Evolutionary conservation across 257 asterid species (phyloP), one percentile per base, ranked within the genome.

Genomic region (Rhazya stricta): DNA sequence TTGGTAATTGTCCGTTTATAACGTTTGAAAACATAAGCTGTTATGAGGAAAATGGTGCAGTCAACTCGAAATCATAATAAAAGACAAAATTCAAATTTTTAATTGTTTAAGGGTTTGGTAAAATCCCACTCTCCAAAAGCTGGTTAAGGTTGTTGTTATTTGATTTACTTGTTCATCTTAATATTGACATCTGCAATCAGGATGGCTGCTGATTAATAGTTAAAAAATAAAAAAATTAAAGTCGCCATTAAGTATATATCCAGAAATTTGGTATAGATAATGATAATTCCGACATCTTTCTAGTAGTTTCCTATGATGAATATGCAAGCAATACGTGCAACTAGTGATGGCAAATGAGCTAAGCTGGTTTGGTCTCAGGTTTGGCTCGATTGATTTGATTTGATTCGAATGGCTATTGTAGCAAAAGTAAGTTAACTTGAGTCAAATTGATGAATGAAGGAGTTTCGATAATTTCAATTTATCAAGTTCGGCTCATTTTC

Each of bases 111-210:
- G 72, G 57, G 79, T 84, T 89, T 72, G 91, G 88, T 89, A 79
- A 77, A 81, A 68, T 77, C 83, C 84, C 90, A 89, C 83, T 74
- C n/a, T n/a, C n/a, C n/a, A n/a, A 7, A 18, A 60, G 78, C 77
- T 74, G 81, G 84, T 30, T 77, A 78, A 73, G 76, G 85, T 84
- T 18, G 89, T 82, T 85, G 88, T 76, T 53, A 73, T 83, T 84
- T 80, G 81, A 72, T 82, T 67, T 73, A 76, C 77, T 57, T 71
- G 72, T 43, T 80, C 78, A 80, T 79, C 86, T 81, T 71, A 46
- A 34, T 9, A 81, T 83, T 85, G 89, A 83, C 85, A 67, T 9
- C 4, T 7, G 6, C 4, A 36, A 18, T 16, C 25, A 39, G 15
- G 25, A 57, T 57, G 32, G 25, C 34, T 57, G 30, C 60, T 16